Evolutionary conservation across 169 alveolate genomes (phyloP).

Genomic region (Babesia caballi): DNA sequence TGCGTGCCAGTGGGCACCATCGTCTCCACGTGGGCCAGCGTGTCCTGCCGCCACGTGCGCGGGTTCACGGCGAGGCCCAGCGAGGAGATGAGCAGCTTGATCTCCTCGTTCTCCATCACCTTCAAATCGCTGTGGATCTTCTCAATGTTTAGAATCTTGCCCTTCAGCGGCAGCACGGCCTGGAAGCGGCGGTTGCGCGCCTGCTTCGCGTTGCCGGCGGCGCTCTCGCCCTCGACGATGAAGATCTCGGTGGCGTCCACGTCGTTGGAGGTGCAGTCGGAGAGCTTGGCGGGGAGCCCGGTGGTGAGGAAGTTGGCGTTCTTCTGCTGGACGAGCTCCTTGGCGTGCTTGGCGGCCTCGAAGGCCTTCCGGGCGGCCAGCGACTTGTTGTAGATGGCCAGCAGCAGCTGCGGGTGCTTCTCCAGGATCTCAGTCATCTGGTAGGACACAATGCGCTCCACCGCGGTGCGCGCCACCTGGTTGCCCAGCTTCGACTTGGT

Average conservation of each 20-base stretch:
- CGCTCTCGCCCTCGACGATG: conserved; percentile 84
- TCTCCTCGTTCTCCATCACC: conserved; percentile 75
- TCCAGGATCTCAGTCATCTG: conserved; percentile 73
- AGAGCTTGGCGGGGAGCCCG: conserved; percentile 73
- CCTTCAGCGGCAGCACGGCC: conserved; percentile 81
- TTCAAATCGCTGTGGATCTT: conserved; percentile 65
- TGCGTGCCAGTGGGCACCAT: conserved; percentile 19
- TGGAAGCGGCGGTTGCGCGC: conserved; percentile 78
- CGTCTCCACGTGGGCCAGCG: conserved; percentile 20
- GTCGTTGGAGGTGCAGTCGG: conserved; percentile 74
- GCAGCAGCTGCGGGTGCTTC: conserved; percentile 68
- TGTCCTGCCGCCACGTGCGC: conserved; percentile 57
- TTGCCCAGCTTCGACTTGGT: conserved; percentile 81
- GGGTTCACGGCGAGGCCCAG: conserved; percentile 57
- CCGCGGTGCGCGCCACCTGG: conserved; percentile 63
- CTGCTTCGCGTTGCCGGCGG: conserved; percentile 84
- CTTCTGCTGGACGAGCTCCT: conserved; percentile 75
- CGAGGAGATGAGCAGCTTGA: conserved; percentile 52
- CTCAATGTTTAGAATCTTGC: conserved; percentile 80
- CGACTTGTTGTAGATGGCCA: conserved; percentile 70
- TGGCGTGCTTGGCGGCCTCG: conserved; percentile 79
- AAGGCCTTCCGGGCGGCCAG: conserved; percentile 74
- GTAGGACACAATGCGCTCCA: conserved; percentile 68
- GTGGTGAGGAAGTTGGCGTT: conserved; percentile 60
- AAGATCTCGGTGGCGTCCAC: conserved; percentile 69